These are phyloP conservation scores for Volvariella surrecta DNA, from an alignment of 1,284 basidiomycete genomes.

Conservation along the genomic window DNA sequence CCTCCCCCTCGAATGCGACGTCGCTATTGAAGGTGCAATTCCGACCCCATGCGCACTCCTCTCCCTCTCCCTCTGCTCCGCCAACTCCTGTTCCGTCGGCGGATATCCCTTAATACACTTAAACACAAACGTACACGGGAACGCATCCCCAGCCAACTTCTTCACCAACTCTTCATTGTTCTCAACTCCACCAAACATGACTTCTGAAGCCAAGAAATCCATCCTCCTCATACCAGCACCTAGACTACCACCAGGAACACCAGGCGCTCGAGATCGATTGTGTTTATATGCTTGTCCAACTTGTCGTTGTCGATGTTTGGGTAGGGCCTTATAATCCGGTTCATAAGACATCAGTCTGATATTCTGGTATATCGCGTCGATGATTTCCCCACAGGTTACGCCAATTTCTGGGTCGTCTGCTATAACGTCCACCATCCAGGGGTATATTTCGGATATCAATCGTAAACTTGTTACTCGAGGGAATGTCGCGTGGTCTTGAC, in stretches of 20 bases:
- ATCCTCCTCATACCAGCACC: constrained; percentile 50
- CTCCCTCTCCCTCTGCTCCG: constrained; percentile 31
- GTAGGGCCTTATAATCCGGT: constrained; percentile 39
- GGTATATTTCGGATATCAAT: constrained; percentile 41
- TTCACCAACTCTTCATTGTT: constrained; percentile 33
- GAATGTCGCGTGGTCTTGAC: constrained; percentile 65
- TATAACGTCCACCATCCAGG: constrained; percentile 51
- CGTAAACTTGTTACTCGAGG: constrained; percentile 51
- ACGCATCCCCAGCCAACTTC: constrained; percentile 33
- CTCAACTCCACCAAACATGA: constrained; percentile 54
- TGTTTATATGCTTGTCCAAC: constrained; percentile 45
- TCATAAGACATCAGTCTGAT: constrained; percentile 42
- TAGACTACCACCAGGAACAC: constrained; percentile 59
- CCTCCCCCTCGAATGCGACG: background rate
- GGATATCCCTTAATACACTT: constrained; percentile 39
- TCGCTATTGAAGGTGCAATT: constrained; percentile 1
- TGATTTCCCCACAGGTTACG: constrained; percentile 66
- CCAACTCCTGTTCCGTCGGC: constrained; percentile 40
- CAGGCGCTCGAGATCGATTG: constrained; percentile 53
- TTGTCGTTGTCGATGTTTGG: constrained; percentile 23
- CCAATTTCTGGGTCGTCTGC: constrained; percentile 43
- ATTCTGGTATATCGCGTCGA: constrained; percentile 45
- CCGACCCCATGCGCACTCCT: constrained; percentile 9
- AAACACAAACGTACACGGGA: constrained; percentile 56
- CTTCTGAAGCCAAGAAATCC: constrained; percentile 51